Conservation (phyloP, 2,329 filamentous ascomycete species). For the Sporothrix pseudoabietina region DNA sequence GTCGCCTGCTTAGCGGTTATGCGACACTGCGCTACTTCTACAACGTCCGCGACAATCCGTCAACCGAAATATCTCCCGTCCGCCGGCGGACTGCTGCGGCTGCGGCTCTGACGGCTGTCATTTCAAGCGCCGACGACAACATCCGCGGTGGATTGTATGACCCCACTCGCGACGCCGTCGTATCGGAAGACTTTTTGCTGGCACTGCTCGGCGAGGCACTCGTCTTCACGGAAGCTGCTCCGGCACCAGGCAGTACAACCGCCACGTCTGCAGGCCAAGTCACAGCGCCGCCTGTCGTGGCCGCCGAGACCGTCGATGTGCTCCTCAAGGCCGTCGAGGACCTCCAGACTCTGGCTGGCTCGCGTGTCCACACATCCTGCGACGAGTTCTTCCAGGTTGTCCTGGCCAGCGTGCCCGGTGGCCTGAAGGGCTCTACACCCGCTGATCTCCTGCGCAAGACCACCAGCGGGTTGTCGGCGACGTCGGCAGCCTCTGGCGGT, state of each 20-base stretch:
- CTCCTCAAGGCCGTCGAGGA: slow-evolving; percentile 80
- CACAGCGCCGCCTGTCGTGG: slow-evolving; percentile 48
- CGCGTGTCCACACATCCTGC: slow-evolving; percentile 71
- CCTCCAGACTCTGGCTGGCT: slow-evolving; percentile 69
- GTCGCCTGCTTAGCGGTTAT: slow-evolving; percentile 86
- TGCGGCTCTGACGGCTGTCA: slow-evolving; percentile 75
- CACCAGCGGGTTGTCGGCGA: slow-evolving; percentile 41
- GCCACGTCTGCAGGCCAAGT: neutral
- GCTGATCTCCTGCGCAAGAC: slow-evolving; percentile 65
- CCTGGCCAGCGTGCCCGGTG: slow-evolving; percentile 65
- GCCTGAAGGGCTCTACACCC: slow-evolving; percentile 61
- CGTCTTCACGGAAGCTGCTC: slow-evolving; percentile 63
- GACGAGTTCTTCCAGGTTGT: slow-evolving; percentile 79
- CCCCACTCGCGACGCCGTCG: slow-evolving; percentile 74
- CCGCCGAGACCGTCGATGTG: slow-evolving; percentile 70
- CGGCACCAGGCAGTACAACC: slow-evolving; percentile 9
- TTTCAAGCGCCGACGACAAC: slow-evolving; percentile 83
- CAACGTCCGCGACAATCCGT: slow-evolving; percentile 69
- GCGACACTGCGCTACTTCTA: slow-evolving; percentile 90
- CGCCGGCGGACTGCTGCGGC: slow-evolving; percentile 73
- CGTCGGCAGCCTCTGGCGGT: neutral
- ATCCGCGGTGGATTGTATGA: slow-evolving; percentile 91
- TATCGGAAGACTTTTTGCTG: slow-evolving; percentile 84
- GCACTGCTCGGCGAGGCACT: slow-evolving; percentile 82
- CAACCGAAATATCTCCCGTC: slow-evolving; percentile 51